A percentile compares a stretch with the other conserved stretches of the same genome.
phyloP scores from a whole-genome alignment of 345 rosid species.

The Barbarea vulgaris region DNA sequence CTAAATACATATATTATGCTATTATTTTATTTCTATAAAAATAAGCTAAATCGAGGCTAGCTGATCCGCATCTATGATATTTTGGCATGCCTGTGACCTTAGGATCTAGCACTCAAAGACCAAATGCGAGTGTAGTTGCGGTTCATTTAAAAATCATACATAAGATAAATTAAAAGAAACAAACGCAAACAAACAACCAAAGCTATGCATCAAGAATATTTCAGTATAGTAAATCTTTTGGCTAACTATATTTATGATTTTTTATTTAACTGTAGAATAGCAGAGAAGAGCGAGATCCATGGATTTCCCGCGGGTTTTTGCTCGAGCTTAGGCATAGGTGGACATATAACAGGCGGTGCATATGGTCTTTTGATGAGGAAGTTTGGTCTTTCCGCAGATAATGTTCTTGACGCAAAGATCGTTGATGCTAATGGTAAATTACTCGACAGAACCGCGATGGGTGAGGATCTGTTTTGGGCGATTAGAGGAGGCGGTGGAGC shows the following conservation, averaged over 20 bases:
- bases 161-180: too few species aligned
- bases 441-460: constrained; percentile 54
- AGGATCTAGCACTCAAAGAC: too few species aligned
- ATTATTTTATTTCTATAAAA: too few species aligned
- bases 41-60: too few species aligned
- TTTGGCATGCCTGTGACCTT: too few species aligned
- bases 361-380: constrained; percentile 71
- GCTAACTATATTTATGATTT: neutral
- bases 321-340: constrained; percentile 59
- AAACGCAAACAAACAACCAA: too few species aligned
- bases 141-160: too few species aligned
- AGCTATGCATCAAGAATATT: too few species aligned
- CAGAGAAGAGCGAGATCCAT: constrained; percentile 54
- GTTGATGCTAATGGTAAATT: constrained; percentile 53
- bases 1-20: too few species aligned
- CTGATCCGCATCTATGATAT: too few species aligned
- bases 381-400: constrained; percentile 67
- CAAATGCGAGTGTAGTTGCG: too few species aligned
- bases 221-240: too few species aligned
- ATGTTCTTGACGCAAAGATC: constrained; percentile 60
- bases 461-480: constrained; percentile 72
- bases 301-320: constrained; percentile 68
- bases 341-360: constrained; percentile 61
- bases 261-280: constrained; percentile 35
- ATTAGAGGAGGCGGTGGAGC: constrained; percentile 71